These are phyloP conservation scores for Sclerotinia glacialis DNA, from an alignment of 2,329 filamentous ascomycete species.

Conservation along the genomic window DNA sequence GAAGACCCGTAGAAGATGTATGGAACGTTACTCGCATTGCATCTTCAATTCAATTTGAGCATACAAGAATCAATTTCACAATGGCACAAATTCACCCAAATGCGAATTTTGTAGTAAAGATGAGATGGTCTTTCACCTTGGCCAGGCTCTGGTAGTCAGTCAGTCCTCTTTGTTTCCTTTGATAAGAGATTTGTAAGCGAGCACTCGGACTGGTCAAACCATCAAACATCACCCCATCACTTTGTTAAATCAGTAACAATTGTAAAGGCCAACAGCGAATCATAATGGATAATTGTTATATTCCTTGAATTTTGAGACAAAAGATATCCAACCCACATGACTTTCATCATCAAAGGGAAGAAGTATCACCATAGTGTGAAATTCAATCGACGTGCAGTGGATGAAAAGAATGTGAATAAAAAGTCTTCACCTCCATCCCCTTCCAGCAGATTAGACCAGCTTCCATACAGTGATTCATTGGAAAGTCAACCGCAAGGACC, in stretches of 20 bases:
- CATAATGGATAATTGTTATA: slow-evolving; percentile 12
- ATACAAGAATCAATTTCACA: neutral
- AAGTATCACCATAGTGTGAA: slow-evolving; percentile 34
- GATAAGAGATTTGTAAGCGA: slow-evolving; percentile 17
- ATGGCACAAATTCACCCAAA: neutral
- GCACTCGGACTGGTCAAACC: neutral
- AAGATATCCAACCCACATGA: slow-evolving; percentile 32
- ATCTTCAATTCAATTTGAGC: neutral
- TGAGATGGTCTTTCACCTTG: neutral
- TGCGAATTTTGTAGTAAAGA: slow-evolving; percentile 3
- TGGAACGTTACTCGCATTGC: slow-evolving; percentile 19
- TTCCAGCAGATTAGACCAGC: slow-evolving; percentile 25
- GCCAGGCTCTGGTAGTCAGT: neutral
- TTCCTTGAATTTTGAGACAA: slow-evolving; percentile 10
- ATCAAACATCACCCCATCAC: neutral
- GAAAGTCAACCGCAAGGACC: slow-evolving; percentile 22
- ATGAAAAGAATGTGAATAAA: slow-evolving; percentile 11
- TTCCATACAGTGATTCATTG: slow-evolving; percentile 22
- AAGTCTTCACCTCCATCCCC: slow-evolving; percentile 16
- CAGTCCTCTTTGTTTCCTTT: slow-evolving; percentile 4
- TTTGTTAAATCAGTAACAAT: slow-evolving; percentile 1
- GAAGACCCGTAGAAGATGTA: slow-evolving; percentile 11
- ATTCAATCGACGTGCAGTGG: slow-evolving; percentile 35
- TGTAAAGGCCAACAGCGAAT: slow-evolving; percentile 16
- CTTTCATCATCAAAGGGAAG: slow-evolving; percentile 37